Conservation (phyloP, 2,329 filamentous ascomycete species). For the Tolypocladium ovalisporum region DNA sequence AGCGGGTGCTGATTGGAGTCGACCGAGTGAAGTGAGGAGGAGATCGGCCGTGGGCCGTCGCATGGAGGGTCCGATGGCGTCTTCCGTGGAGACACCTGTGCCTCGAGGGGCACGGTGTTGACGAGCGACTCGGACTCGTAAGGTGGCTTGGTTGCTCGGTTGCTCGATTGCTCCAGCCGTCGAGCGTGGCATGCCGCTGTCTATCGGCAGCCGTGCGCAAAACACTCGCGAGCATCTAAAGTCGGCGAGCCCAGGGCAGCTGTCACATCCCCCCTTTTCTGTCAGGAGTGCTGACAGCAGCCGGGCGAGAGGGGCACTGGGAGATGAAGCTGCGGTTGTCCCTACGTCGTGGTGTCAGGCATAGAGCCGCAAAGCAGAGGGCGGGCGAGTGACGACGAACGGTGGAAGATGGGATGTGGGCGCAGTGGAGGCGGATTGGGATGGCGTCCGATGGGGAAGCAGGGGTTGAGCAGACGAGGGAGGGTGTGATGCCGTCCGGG, state of each 20-base stretch:
- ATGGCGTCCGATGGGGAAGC: not conserved
- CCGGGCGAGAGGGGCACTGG: too few relatives aligned
- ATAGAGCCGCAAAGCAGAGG: not conserved
- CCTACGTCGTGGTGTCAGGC: not conserved
- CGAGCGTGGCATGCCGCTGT: not conserved
- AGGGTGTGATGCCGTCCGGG: not conserved
- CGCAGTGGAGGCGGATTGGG: not conserved
- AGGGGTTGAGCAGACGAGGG: not conserved
- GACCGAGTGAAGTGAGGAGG: not conserved
- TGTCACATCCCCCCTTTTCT: too few relatives aligned
- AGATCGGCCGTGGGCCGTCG: conserved; percentile 2
- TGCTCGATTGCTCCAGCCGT: not conserved
- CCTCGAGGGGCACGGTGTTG: not conserved
- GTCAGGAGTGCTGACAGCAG: not conserved
- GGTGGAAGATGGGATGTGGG: not conserved
- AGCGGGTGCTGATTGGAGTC: not conserved
- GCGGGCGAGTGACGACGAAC: not conserved
- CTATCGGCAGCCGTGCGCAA: not conserved
- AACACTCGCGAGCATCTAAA: too few relatives aligned
- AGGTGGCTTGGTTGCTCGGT: not conserved
- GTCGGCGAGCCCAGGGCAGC: not conserved
- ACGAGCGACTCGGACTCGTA: not conserved
- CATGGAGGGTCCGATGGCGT: not conserved
- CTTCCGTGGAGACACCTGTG: not conserved
- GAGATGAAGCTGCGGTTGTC: not conserved